Evolutionary conservation across 371 early-diverging fungal species (phyloP).

Genomic region (Gilbertella persicaria): DNA sequence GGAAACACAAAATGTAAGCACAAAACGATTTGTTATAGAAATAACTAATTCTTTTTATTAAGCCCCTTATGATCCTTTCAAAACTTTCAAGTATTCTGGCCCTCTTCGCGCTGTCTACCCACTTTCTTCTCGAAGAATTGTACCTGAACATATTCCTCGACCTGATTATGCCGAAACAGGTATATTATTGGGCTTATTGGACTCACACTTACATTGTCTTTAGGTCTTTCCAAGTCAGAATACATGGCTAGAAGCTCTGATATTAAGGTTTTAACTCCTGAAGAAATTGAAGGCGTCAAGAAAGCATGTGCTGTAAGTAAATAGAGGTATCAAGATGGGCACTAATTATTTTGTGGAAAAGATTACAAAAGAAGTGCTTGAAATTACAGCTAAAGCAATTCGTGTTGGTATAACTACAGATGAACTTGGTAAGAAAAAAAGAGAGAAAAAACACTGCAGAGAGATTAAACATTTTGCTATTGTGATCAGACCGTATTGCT

Average conservation of each 20-base stretch:
- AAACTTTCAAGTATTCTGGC: constrained; percentile 80
- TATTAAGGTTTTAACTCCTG: constrained; percentile 66
- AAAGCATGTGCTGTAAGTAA: constrained; percentile 70
- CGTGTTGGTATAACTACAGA: constrained; percentile 90
- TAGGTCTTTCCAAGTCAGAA: constrained; percentile 75
- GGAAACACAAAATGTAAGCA: constrained; percentile 26
- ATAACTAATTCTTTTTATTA: neutral
- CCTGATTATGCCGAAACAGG: constrained; percentile 85
- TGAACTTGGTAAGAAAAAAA: constrained; percentile 61
- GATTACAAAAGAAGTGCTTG: constrained; percentile 87
- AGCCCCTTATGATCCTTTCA: constrained; percentile 80
- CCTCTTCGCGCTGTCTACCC: constrained; percentile 86
- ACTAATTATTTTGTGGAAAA: constrained; percentile 9
- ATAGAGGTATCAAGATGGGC: neutral
- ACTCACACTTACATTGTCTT: neutral
- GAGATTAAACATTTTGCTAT: neutral
- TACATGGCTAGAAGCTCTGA: constrained; percentile 57
- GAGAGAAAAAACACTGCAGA: neutral
- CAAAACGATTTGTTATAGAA: neutral
- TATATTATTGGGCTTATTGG: constrained; percentile 6
- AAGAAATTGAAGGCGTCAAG: constrained; percentile 82
- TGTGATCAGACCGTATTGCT: constrained; percentile 67
- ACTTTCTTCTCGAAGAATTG: constrained; percentile 70
- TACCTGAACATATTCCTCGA: constrained; percentile 73
- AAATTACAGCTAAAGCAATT: constrained; percentile 76